A percentile compares a stretch with the other conserved stretches of the same genome.
These are phyloP conservation scores for Ambrosiella xylebori DNA, from an alignment of 2,329 filamentous ascomycete species.

Conservation along the genomic window DNA sequence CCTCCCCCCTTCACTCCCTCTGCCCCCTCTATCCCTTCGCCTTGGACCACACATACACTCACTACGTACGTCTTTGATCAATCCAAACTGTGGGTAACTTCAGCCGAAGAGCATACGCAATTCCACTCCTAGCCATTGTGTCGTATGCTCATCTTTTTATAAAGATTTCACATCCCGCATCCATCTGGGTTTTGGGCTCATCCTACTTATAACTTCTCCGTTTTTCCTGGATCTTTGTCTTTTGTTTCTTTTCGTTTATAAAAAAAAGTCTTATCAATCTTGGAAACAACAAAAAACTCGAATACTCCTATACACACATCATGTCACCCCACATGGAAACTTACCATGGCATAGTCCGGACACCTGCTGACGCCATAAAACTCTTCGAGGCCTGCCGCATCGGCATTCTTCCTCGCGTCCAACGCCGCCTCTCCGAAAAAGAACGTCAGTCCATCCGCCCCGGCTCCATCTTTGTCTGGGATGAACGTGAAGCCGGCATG, in stretches of 20 bases:
- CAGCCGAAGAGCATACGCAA: slow-evolving; percentile 3
- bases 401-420: slow-evolving; percentile 76
- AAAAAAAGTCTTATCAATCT: not conserved
- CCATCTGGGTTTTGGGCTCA: not conserved
- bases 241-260: not conserved
- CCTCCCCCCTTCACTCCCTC: not conserved
- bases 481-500: slow-evolving; percentile 96
- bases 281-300: not conserved
- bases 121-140: not conserved
- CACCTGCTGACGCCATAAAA: slow-evolving; percentile 92
- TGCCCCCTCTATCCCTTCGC: not conserved
- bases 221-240: not conserved
- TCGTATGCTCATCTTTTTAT: not conserved
- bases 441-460: slow-evolving; percentile 91
- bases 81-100: slow-evolving; percentile 1
- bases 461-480: slow-evolving; percentile 98
- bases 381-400: slow-evolving; percentile 94
- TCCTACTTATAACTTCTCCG: not conserved
- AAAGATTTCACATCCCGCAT: not conserved
- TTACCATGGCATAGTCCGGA: slow-evolving; percentile 85
- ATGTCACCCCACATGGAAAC: slow-evolving; percentile 62
- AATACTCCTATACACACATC: not conserved
- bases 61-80: too few species aligned
- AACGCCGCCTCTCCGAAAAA: slow-evolving; percentile 86
- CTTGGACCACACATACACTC: not conserved